A percentile compares a stretch with the other conserved stretches of the same genome.
Conservation (phyloP, 371 early-diverging fungal species). For the Choanephora cucurbitarum region DNA sequence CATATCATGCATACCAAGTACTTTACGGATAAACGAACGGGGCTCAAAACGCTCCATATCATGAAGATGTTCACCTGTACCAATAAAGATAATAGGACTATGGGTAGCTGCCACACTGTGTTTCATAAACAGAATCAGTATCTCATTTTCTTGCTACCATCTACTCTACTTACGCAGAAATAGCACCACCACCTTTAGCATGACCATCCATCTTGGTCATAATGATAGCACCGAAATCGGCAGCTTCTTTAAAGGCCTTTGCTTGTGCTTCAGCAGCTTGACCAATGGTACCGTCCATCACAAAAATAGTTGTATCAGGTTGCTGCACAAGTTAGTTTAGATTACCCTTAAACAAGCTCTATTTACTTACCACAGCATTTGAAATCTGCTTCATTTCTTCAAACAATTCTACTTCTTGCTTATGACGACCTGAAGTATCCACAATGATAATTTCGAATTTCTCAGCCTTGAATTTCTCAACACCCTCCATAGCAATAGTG, state of each 20-base stretch:
- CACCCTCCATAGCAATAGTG: conserved; percentile 93
- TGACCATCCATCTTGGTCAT: conserved; percentile 99
- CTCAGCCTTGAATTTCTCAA: conserved; percentile 94
- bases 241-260: conserved; percentile 93
- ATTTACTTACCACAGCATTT: conserved; percentile 74
- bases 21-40: conserved; percentile 93
- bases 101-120: conserved; percentile 96
- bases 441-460: conserved; percentile 98
- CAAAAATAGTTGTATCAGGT: conserved; percentile 97
- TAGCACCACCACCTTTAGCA: conserved; percentile 99
- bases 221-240: conserved; percentile 98
- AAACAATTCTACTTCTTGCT: conserved; percentile 98
- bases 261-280: conserved; percentile 99
- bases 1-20: conserved; percentile 98
- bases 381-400: conserved; percentile 98
- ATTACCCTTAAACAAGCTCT: no score
- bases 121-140: no score
- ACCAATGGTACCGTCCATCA: conserved; percentile 99
- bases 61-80: conserved; percentile 98
- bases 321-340: conserved; percentile 32
- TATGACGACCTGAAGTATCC: conserved; percentile 99
- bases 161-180: conserved; percentile 92
- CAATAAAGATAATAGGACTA: conserved; percentile 98
- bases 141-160: no score
- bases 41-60: conserved; percentile 97